A percentile compares a stretch with the other conserved stretches of the same genome.
Conservation (phyloP, 768 basidiomycete genomes). For the Trametopsis cervina region DNA sequence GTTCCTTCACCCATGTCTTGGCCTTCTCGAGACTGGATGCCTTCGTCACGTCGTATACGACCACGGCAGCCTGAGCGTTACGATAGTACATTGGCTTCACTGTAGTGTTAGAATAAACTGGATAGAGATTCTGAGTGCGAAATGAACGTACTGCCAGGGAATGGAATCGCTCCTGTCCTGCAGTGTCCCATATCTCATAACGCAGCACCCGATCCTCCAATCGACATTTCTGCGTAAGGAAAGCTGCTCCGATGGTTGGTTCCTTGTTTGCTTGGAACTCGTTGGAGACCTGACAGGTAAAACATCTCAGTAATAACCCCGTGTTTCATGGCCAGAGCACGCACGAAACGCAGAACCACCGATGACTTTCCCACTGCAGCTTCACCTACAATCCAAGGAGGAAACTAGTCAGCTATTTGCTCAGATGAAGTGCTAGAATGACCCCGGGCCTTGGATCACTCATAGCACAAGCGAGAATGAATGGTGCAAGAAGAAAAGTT, state of each 20-base stretch:
- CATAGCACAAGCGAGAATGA: no score
- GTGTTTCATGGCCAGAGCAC: no score
- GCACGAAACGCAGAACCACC: slow-evolving; percentile 93
- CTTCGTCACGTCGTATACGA: slow-evolving; percentile 97
- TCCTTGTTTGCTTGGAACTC: slow-evolving; percentile 99
- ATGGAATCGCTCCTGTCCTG: slow-evolving; percentile 95
- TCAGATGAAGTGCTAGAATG: background rate
- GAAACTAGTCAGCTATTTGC: background rate
- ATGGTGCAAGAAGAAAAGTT: background rate
- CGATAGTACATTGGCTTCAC: slow-evolving; percentile 95
- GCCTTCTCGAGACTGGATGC: slow-evolving; percentile 95
- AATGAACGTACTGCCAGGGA: slow-evolving; percentile 73
- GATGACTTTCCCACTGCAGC: slow-evolving; percentile 99
- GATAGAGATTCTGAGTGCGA: background rate
- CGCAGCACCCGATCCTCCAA: slow-evolving; percentile 90
- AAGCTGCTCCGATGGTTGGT: slow-evolving; percentile 96
- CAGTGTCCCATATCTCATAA: slow-evolving; percentile 98
- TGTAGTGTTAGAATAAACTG: background rate
- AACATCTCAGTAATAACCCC: background rate
- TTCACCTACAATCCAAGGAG: slow-evolving; percentile 55
- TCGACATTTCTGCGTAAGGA: slow-evolving; percentile 91
- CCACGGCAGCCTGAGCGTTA: slow-evolving; percentile 95
- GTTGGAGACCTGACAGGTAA: slow-evolving; percentile 66
- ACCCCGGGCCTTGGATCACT: no score
- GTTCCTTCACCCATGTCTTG: slow-evolving; percentile 99